A percentile compares a stretch with the other conserved stretches of the same genome.
Conservation (phyloP, 108 stramenopile genomes). For the Schizochytrium sp. region DNA sequence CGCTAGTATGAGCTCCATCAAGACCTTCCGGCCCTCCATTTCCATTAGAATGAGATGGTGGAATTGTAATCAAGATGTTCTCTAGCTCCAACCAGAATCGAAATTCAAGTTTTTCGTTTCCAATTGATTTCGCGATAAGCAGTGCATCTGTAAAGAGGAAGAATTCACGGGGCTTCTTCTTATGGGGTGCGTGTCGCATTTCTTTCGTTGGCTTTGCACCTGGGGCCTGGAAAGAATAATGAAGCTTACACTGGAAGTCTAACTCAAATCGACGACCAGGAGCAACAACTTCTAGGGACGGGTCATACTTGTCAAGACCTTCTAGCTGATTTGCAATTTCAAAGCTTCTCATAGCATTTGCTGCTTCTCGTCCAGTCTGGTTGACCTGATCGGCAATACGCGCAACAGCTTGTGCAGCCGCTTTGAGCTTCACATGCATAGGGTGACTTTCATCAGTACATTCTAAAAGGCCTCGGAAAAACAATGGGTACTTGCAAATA, state of each 20-base stretch:
- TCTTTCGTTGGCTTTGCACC: constrained; percentile 58
- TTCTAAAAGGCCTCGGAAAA: constrained; percentile 53
- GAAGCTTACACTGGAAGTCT: constrained; percentile 58
- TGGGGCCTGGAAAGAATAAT: constrained; percentile 42
- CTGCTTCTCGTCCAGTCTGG: constrained; percentile 38
- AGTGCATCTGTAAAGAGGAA: constrained; percentile 38
- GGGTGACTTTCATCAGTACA: constrained; percentile 47
- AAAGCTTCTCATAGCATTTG: constrained; percentile 30
- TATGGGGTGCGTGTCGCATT: constrained; percentile 49
- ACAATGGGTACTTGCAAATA: constrained; percentile 55
- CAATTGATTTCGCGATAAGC: constrained; percentile 40
- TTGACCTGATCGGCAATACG: constrained; percentile 59
- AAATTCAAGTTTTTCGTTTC: constrained; percentile 50
- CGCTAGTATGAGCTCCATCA: background rate
- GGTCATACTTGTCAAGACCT: constrained; percentile 58
- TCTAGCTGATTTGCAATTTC: constrained; percentile 47
- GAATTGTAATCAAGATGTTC: constrained; percentile 50
- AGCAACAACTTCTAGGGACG: constrained; percentile 40
- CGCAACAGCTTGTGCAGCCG: constrained; percentile 17
- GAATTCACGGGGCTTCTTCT: constrained; percentile 55
- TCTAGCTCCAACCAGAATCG: constrained; percentile 58
- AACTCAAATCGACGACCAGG: constrained; percentile 44
- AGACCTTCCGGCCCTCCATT: background rate
- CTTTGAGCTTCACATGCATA: constrained; percentile 24
- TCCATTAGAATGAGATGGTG: constrained; percentile 17